Evolutionary conservation across 2,329 filamentous ascomycete species (phyloP).

Genomic region (Fusarium sp.): DNA sequence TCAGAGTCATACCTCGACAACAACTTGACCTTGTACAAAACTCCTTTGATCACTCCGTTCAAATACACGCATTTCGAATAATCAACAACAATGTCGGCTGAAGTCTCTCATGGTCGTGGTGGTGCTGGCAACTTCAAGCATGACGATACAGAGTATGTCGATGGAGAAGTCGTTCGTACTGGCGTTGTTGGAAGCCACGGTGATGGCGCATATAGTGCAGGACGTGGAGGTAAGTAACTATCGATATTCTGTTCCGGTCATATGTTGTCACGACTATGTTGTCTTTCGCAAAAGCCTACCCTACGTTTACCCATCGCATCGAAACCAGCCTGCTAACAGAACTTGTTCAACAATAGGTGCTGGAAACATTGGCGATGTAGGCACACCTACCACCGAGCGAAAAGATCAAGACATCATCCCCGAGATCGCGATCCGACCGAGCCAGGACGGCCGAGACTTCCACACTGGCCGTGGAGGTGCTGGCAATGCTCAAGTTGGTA

Average conservation of each 20-base stretch:
- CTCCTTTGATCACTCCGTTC: conserved; percentile 1
- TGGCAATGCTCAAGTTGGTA: conserved; percentile 63
- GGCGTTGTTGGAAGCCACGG: conserved; percentile 66
- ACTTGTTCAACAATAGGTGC: conserved; percentile 55
- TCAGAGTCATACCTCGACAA: conserved; percentile 1
- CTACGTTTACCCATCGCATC: not conserved
- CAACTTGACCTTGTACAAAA: not conserved
- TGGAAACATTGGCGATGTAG: conserved; percentile 68
- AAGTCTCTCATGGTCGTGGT: conserved; percentile 71
- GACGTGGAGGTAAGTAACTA: conserved; percentile 64
- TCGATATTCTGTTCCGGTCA: not conserved
- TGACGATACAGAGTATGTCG: conserved; percentile 69
- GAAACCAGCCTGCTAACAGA: conserved; percentile 12
- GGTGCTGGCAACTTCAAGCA: conserved; percentile 71
- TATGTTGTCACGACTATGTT: not conserved
- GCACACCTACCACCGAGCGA: conserved; percentile 54
- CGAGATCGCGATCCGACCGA: conserved; percentile 62
- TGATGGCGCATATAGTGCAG: conserved; percentile 69
- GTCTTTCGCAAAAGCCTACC: not conserved
- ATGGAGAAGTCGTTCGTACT: conserved; percentile 70
- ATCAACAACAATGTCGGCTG: conserved; percentile 51
- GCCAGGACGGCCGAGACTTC: conserved; percentile 61
- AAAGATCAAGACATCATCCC: conserved; percentile 66
- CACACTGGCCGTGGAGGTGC: conserved; percentile 71
- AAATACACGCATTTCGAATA: not conserved